These are phyloP conservation scores for Sarcocystis neurona DNA, from an alignment of 169 alveolate species.

Conservation along the genomic window DNA sequence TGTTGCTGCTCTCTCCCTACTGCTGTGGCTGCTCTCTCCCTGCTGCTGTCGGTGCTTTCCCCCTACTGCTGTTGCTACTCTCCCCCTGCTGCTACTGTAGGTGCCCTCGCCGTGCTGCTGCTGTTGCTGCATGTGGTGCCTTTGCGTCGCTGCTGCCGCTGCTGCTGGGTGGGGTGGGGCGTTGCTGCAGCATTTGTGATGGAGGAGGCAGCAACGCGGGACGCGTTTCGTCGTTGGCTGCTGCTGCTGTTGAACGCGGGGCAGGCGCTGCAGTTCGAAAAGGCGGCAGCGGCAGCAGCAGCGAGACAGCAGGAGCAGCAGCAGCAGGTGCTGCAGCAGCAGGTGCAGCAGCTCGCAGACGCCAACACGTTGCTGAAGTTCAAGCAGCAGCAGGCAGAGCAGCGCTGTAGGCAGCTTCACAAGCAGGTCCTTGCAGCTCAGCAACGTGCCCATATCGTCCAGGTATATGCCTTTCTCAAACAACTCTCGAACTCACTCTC, in stretches of 20 bases:
- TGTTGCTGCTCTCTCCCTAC: too few species aligned
- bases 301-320: background rate
- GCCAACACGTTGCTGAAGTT: background rate
- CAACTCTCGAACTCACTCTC: background rate
- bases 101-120: too few species aligned
- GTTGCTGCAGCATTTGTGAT: slow-evolving; percentile 18
- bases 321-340: background rate
- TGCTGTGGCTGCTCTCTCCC: too few species aligned
- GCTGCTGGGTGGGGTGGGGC: background rate
- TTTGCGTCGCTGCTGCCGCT: background rate
- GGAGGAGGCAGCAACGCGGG: slow-evolving; percentile 29
- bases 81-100: too few species aligned
- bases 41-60: too few species aligned
- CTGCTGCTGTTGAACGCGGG: slow-evolving; percentile 27
- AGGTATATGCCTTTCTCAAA: too few species aligned
- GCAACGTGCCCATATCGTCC: background rate
- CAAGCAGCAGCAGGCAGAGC: background rate
- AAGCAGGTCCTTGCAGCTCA: background rate
- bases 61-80: too few species aligned
- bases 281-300: background rate
- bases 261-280: slow-evolving; percentile 27
- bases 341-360: background rate
- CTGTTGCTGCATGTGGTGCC: too few species aligned
- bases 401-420: background rate
- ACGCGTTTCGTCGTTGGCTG: slow-evolving; percentile 39